Percentiles rank a stretch among this genome's conserved stretches.
phyloP scores from a whole-genome alignment of 2,329 filamentous ascomycete species.

The Dactylellina leptospora region DNA sequence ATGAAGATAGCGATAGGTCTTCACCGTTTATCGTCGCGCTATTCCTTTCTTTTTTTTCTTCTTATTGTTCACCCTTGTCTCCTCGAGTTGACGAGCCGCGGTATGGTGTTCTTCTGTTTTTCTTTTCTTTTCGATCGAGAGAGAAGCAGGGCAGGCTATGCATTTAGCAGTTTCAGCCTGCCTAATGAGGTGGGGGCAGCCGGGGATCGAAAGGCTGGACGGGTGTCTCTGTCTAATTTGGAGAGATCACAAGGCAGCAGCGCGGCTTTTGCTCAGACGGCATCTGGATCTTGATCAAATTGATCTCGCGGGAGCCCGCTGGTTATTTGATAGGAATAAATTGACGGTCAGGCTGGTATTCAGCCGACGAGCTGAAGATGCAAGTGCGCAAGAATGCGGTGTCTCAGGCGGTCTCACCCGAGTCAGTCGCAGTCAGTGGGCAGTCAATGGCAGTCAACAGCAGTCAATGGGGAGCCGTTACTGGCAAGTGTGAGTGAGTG shows the following conservation, averaged over 20 bases:
- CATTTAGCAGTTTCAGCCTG: conserved; percentile 42
- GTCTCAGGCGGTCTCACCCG: conserved; percentile 36
- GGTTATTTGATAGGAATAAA: background rate
- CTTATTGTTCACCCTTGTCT: too few species aligned
- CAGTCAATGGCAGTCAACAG: too few species aligned
- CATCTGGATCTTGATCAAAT: conserved; percentile 36
- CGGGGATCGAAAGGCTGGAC: conserved; percentile 17
- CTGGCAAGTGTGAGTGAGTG: too few species aligned
- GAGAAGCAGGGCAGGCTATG: conserved; percentile 10
- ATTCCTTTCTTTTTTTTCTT: too few species aligned
- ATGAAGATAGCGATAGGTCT: background rate
- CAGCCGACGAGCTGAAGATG: conserved; percentile 12
- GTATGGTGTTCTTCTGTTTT: conserved; percentile 12
- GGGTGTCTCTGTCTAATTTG: conserved; percentile 36
- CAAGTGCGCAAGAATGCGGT: background rate
- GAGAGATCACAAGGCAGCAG: conserved; percentile 36
- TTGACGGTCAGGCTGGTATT: background rate
- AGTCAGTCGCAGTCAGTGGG: background rate
- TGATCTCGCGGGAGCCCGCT: background rate
- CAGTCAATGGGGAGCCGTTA: too few species aligned
- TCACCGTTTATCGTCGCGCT: conserved; percentile 2
- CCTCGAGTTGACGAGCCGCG: conserved; percentile 24
- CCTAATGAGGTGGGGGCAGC: conserved; percentile 38
- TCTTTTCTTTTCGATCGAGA: too few species aligned
- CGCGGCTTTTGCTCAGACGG: background rate